A percentile compares a stretch with the other conserved stretches of the same genome.
Conservation (phyloP, 331 rosid species). For the Dryas integrifolia region DNA sequence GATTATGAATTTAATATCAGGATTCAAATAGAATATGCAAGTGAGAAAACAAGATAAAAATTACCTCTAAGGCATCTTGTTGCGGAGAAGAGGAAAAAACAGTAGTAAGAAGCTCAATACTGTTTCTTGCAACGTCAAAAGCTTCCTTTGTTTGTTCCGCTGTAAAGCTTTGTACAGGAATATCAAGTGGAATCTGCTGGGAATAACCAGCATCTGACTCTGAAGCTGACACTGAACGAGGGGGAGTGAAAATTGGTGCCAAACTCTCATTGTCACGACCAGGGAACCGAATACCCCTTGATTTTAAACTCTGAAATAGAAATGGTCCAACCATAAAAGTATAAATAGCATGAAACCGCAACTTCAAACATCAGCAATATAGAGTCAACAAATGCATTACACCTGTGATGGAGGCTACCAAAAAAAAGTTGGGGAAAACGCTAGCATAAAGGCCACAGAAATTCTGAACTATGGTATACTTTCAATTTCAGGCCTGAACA, state of each 20-base stretch:
- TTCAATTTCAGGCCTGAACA: not conserved
- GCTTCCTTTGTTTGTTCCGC: slow-evolving; percentile 89
- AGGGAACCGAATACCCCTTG: slow-evolving; percentile 91
- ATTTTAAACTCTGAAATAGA: slow-evolving; percentile 72
- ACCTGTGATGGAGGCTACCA: not conserved
- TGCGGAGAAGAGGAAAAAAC: slow-evolving; percentile 88
- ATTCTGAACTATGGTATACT: not conserved
- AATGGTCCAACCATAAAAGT: slow-evolving; percentile 21
- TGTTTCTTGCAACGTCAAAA: slow-evolving; percentile 87
- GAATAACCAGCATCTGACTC: slow-evolving; percentile 49
- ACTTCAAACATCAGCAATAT: not conserved
- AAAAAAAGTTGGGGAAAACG: not conserved
- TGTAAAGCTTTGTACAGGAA: slow-evolving; percentile 54
- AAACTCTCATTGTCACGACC: slow-evolving; percentile 94
- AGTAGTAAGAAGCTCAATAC: slow-evolving; percentile 85
- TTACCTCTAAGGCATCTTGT: slow-evolving; percentile 81
- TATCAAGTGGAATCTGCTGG: slow-evolving; percentile 50
- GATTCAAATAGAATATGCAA: slow-evolving; percentile 3
- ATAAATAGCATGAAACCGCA: slow-evolving; percentile 2
- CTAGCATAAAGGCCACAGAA: not conserved
- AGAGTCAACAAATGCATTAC: not conserved
- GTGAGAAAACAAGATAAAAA: slow-evolving; percentile 22
- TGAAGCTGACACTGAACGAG: slow-evolving; percentile 53
- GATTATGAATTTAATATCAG: not conserved
- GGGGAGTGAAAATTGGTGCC: slow-evolving; percentile 98